These are phyloP conservation scores for Vanilla planifolia DNA, from an alignment of 106 monocot species.

Conservation along the genomic window DNA sequence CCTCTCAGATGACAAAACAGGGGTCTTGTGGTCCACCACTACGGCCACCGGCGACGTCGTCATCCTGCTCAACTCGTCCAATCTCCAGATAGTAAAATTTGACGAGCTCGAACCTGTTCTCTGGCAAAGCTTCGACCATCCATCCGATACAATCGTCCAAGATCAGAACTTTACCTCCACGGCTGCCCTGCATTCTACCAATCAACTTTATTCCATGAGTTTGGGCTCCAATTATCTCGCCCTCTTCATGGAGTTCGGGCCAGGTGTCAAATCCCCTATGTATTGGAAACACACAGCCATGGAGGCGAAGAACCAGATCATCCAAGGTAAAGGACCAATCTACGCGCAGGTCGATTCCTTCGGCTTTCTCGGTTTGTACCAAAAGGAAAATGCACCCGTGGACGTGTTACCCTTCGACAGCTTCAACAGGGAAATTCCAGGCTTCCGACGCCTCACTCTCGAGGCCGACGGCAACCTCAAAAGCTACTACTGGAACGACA, in stretches of 20 bases:
- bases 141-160: constrained; percentile 58
- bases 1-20: constrained; percentile 27
- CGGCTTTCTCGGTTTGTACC: constrained; percentile 81
- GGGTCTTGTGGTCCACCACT: constrained; percentile 23
- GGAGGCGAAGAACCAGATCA: constrained; percentile 46
- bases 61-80: constrained; percentile 66
- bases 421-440: constrained; percentile 35
- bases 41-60: constrained; percentile 22
- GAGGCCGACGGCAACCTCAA: constrained; percentile 63
- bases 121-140: constrained; percentile 77
- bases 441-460: constrained; percentile 66
- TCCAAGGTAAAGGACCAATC: constrained; percentile 36
- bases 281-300: constrained; percentile 72
- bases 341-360: constrained; percentile 41
- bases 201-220: constrained; percentile 37
- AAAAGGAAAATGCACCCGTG: constrained; percentile 41
- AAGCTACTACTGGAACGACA: constrained; percentile 51
- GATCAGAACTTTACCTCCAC: constrained; percentile 62
- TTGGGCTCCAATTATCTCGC: constrained; percentile 37
- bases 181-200: constrained; percentile 28
- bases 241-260: constrained; percentile 26
- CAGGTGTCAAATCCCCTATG: constrained; percentile 13
- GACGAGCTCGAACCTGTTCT: constrained; percentile 6
- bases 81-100: constrained; percentile 52
- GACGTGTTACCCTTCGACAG: constrained; percentile 66